Conservation (phyloP, 2,329 filamentous ascomycete genomes). For the Myriosclerotinia scirpicola region DNA sequence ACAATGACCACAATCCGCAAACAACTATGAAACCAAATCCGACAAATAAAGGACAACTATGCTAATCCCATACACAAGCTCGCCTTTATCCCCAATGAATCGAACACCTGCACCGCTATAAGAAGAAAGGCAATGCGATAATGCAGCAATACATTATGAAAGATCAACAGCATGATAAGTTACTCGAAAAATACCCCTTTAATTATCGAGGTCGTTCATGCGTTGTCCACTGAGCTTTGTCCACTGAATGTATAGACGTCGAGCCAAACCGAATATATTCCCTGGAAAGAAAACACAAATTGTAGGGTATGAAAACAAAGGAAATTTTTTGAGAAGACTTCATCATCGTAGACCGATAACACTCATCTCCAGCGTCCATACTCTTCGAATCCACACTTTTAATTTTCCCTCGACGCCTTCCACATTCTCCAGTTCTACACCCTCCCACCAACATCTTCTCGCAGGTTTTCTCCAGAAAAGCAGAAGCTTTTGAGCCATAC, state of each 20-base stretch:
- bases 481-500: slow-evolving; percentile 97
- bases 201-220: slow-evolving; percentile 4
- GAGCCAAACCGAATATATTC: slow-evolving; percentile 21
- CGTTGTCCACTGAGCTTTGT: slow-evolving; percentile 6
- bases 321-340: background rate
- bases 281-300: slow-evolving; percentile 20
- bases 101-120: slow-evolving; percentile 19
- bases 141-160: slow-evolving; percentile 13
- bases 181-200: background rate
- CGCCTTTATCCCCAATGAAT: slow-evolving; percentile 15
- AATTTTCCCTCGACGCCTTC: slow-evolving; percentile 88
- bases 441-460: slow-evolving; percentile 98
- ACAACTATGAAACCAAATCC: slow-evolving; percentile 12
- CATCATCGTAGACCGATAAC: slow-evolving; percentile 72
- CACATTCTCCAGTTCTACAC: slow-evolving; percentile 84
- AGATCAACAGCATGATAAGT: slow-evolving; percentile 7
- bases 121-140: slow-evolving; percentile 10
- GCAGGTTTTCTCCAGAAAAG: slow-evolving; percentile 98
- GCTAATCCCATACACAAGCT: slow-evolving; percentile 21
- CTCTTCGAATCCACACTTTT: slow-evolving; percentile 97
- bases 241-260: slow-evolving; percentile 2
- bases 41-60: slow-evolving; percentile 15
- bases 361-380: slow-evolving; percentile 99
- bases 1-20: slow-evolving; percentile 4
- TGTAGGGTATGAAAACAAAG: slow-evolving; percentile 23